phyloP scores from a whole-genome alignment of 2,329 filamentous ascomycete species.

The Colletotrichum chlorophyti region DNA sequence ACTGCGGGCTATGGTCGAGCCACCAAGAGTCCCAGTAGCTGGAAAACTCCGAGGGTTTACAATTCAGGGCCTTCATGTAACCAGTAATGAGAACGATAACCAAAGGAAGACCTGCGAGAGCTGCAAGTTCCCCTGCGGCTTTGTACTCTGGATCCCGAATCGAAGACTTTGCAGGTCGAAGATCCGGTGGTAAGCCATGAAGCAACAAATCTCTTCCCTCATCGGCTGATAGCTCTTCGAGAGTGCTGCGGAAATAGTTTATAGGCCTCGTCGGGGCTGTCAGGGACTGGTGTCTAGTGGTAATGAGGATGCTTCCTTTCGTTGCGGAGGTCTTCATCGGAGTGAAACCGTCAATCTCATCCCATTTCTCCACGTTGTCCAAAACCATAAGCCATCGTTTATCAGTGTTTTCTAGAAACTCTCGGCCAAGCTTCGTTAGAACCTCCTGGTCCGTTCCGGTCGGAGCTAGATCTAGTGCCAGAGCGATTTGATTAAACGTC shows the following conservation, averaged over 20 bases:
- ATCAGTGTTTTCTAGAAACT: constrained; percentile 26
- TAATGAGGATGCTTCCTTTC: constrained; percentile 27
- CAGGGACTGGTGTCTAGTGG: constrained; percentile 20
- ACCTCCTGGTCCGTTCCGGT: constrained; percentile 10
- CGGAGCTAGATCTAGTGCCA: constrained; percentile 9
- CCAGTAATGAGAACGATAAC: constrained; percentile 29
- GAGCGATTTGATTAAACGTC: constrained; percentile 29
- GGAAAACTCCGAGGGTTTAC: constrained; percentile 26
- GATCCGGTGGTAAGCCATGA: constrained; percentile 21
- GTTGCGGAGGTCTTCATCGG: constrained; percentile 29
- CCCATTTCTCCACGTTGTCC: constrained; percentile 31
- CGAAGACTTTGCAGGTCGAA: constrained; percentile 10
- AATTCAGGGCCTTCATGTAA: constrained; percentile 29
- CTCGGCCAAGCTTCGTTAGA: constrained; percentile 20
- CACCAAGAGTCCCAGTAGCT: constrained; percentile 31
- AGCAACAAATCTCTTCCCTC: constrained; percentile 26
- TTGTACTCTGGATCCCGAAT: constrained; percentile 27
- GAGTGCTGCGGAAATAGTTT: constrained; percentile 25
- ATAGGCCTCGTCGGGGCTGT: constrained; percentile 22
- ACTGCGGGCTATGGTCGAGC: background rate
- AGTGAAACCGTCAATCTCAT: constrained; percentile 27
- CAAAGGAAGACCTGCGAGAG: constrained; percentile 26
- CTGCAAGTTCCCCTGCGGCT: constrained; percentile 29
- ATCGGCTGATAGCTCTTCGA: constrained; percentile 19
- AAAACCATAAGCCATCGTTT: constrained; percentile 31